Percentiles rank a stretch among this genome's conserved stretches.
Evolutionary conservation across 805 yeast genomes (phyloP).

Genomic region (Saturnispora hagleri): DNA sequence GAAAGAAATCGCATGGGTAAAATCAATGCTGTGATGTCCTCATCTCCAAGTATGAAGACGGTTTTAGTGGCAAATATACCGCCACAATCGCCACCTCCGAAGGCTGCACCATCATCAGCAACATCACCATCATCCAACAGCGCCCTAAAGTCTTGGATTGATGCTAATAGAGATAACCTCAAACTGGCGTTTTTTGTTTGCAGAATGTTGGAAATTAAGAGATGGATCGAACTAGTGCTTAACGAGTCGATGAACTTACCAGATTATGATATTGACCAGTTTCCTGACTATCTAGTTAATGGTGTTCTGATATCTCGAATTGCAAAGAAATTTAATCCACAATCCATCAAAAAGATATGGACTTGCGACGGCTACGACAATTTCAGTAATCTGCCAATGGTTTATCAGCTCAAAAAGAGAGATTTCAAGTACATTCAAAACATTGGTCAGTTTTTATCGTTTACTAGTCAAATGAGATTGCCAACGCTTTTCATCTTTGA

Average conservation of each 20-base stretch:
- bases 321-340: constrained; percentile 63
- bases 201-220: constrained; percentile 41
- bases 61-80: constrained; percentile 4
- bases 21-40: constrained; percentile 27
- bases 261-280: constrained; percentile 35
- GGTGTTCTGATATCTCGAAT: constrained; percentile 82
- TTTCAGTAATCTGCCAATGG: constrained; percentile 12
- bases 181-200: constrained; percentile 41
- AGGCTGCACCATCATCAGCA: background rate
- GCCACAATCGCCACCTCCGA: background rate
- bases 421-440: constrained; percentile 83
- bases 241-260: constrained; percentile 19
- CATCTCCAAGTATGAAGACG: constrained; percentile 29
- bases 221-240: constrained; percentile 36
- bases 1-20: constrained; percentile 26
- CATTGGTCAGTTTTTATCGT: constrained; percentile 70
- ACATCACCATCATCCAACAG: background rate
- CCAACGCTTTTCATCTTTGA: constrained; percentile 89
- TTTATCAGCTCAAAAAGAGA: constrained; percentile 39
- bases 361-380: constrained; percentile 27
- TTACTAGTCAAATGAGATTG: constrained; percentile 59
- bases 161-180: constrained; percentile 21
- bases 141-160: constrained; percentile 20
- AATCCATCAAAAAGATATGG: constrained; percentile 47
- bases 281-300: constrained; percentile 61